phyloP scores from a whole-genome alignment of 176 grass and related monocot genomes.

The Luzula sylvatica region DNA sequence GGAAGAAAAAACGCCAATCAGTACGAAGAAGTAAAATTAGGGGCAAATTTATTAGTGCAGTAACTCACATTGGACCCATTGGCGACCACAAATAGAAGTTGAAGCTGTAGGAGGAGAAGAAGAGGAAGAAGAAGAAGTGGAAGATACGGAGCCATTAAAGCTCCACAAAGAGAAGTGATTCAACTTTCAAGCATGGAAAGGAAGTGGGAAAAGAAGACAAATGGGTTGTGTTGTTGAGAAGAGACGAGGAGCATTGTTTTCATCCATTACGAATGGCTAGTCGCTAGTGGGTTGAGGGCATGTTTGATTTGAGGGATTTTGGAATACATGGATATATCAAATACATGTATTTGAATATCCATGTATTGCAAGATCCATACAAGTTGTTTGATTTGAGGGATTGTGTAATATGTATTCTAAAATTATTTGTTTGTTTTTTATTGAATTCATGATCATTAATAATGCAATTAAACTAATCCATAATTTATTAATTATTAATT shows the following conservation, averaged over 20 bases:
- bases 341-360: too few relatives aligned
- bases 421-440: too few relatives aligned
- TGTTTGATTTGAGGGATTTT: too few relatives aligned
- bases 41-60: neutral
- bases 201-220: slow-evolving; percentile 5
- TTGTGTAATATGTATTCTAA: too few relatives aligned
- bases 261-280: too few relatives aligned
- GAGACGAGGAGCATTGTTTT: neutral
- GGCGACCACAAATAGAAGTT: slow-evolving; percentile 26
- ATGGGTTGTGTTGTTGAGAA: neutral
- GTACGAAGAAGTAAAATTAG: neutral
- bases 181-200: neutral
- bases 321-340: too few relatives aligned
- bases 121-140: neutral
- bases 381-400: too few relatives aligned
- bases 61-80: slow-evolving; percentile 58
- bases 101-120: slow-evolving; percentile 14
- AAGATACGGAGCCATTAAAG: slow-evolving; percentile 1
- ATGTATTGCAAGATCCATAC: too few relatives aligned
- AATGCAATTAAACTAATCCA: too few relatives aligned
- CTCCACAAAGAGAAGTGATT: neutral
- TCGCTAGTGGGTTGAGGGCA: too few relatives aligned
- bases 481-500: too few relatives aligned
- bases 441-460: too few relatives aligned
- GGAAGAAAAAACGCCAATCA: neutral